Base-by-base conservation (phyloP, 2,329 filamentous ascomycete genomes). In the Exophiala sp. region DNA sequence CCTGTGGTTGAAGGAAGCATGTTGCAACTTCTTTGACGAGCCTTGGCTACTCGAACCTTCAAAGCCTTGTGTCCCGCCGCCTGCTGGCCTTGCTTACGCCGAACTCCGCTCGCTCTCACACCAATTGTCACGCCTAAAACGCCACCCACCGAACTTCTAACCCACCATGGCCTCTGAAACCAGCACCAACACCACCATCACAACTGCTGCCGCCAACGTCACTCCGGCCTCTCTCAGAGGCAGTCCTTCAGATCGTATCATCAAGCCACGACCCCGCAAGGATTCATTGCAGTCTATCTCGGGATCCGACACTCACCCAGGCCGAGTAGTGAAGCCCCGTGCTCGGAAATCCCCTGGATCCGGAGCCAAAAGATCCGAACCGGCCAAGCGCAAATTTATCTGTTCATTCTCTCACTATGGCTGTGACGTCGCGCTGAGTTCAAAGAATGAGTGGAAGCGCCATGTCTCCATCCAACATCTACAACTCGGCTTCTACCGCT, bases 391-490 rank as follows among this genome's bases (percentile, higher is more conserved):
- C 34, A 78, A 81, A 0, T 94, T 91, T 63, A 74, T 77, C 27
- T 97, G 91, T 66, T 82, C 88, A 48, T 89, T 96, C 65, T 73
- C 79, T 22, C 82, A 80, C 48, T 93, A 90, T 50, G 86, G 85
- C 27, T 97, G 91, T 69, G 60, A 59, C 1, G 80, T 82, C 2
- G 81, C 77, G 1, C 94, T 95, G 62, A 77, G 78, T 2, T 83
- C 78, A 59, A 95, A 95, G 70, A 95, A 95, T 64, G 90, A 96
- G 66, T 96, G 91, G 91, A 96, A 96, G 68, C 81, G 91, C 0
- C 91, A 97, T 64, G 81, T 93, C 62, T 73, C 75, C 24, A 86
- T 85, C 0, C 86, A 95, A 63, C 91, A 97, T 64, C 73, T 95
- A 18, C 79, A 83, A 47, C 73, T 87, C 2, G 72, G 78, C 38